A percentile compares a stretch with the other conserved stretches of the same genome.
phyloP scores from a whole-genome alignment of 345 rosid species.

The Eucalyptus curtisii region DNA sequence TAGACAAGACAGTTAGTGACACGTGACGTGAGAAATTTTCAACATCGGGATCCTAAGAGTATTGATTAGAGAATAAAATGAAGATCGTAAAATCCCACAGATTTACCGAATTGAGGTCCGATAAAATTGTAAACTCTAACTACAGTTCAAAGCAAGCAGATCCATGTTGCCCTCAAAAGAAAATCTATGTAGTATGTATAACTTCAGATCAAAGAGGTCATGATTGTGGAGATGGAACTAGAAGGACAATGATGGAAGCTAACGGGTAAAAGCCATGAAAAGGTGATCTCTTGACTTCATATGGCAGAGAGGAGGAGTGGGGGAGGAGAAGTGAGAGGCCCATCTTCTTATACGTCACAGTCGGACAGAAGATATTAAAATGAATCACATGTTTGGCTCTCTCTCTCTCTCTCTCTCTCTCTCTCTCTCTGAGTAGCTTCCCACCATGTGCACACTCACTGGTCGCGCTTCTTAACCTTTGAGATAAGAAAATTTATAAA shows the following conservation, averaged over 20 bases:
- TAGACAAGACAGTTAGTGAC: not conserved
- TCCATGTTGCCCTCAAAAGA: not conserved
- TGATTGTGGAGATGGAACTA: not conserved
- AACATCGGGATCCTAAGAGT: rapidly evolving
- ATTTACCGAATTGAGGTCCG: not conserved
- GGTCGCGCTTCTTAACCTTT: not conserved
- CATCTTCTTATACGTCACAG: not conserved
- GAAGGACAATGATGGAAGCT: not conserved
- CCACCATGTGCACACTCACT: not conserved
- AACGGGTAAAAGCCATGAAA: not conserved
- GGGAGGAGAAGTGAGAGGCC: not conserved
- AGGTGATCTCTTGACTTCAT: not conserved
- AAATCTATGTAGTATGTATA: not conserved
- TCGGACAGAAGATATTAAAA: not conserved
- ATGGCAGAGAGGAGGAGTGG: not conserved
- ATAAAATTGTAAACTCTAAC: not conserved
- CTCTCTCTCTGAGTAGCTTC: not conserved
- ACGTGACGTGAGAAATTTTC: not conserved
- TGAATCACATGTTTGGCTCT: not conserved
- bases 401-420: not conserved
- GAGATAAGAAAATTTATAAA: slow-evolving; percentile 2
- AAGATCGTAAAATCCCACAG: not conserved
- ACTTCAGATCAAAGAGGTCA: not conserved
- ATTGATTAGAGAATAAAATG: not conserved
- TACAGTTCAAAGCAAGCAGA: not conserved